Evolutionary conservation across 2,329 filamentous ascomycete genomes (phyloP), one percentile per base, ranked within the genome.

Genomic region (Hypoxylon sp.): DNA sequence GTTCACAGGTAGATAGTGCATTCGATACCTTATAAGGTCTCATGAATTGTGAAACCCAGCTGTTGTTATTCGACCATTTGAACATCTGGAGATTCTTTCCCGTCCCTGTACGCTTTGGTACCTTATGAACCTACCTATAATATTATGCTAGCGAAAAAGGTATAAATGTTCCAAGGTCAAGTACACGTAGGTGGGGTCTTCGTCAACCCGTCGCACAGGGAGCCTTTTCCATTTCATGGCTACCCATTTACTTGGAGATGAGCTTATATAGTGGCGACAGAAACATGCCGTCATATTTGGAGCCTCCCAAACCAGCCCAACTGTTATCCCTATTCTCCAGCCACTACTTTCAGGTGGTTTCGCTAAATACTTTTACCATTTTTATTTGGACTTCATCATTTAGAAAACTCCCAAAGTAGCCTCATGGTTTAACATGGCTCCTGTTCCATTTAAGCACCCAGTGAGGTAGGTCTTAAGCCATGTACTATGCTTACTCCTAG

Each of bases 391-490:
- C 52, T 31, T 46, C 50, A 54, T 52, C 47, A 37, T 14, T 57
- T 53, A n/a, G 47, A 8, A 37, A 46, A 44, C 4, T 5, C 19
- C 5, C 11, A 5, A 46, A 52, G 17, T 13, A 58, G 10, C n/a
- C 35, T 31, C 22, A 56, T 42, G 58, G 46, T 59, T 67, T 65
- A 64, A 52, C 19, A 78, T 78, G 77, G 76, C 76, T 44, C 75
- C 77, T 11, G 72, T 78, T 17, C 74, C 74, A 13, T 77, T 75
- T 50, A 66, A 71, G 55, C 73, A 77, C 50, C 69, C 73, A 31
- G 65, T 77, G 54, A 75, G 73, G 77, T 78, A 72, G 52, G 50
- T 29, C 53, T 46, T 33, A 31, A 42, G 35, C 10, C n/a, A n/a
- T n/a, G n/a, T n/a, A n/a, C n/a, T 9, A 11, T 14, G 11, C 37